Evolutionary conservation across 31 red algal genomes (phyloP).

Genomic region (Odonthalia washingtoniensis): DNA sequence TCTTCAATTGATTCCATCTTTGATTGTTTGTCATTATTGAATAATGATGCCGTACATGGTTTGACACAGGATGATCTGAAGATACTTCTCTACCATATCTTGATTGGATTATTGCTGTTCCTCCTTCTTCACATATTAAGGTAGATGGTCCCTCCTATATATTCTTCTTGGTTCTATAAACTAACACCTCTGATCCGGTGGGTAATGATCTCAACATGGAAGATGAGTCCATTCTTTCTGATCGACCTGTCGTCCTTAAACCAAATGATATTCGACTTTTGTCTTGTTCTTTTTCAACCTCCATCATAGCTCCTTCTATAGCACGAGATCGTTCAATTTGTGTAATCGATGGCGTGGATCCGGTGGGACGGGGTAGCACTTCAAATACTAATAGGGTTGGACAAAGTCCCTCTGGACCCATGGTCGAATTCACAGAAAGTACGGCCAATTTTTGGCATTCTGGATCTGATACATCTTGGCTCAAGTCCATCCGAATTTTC

Average conservation of each 20-base stretch:
- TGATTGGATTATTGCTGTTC: constrained; percentile 48
- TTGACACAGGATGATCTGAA: too few relatives aligned
- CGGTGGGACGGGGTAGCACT: constrained; percentile 9
- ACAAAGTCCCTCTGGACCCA: constrained; percentile 29
- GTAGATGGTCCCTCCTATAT: constrained; percentile 28
- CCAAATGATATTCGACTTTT: constrained; percentile 24
- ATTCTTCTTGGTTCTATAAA: constrained; percentile 6
- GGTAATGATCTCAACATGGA: constrained; percentile 26
- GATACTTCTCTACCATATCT: background rate
- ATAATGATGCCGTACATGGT: too few relatives aligned
- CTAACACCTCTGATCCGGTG: background rate
- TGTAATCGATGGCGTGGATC: background rate
- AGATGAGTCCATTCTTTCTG: background rate
- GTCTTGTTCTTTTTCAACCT: constrained; percentile 44
- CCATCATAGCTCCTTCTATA: constrained; percentile 39
- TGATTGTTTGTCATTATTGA: too few relatives aligned
- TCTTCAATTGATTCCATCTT: too few relatives aligned
- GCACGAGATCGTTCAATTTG: constrained; percentile 1
- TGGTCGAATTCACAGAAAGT: constrained; percentile 22
- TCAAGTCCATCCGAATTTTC: background rate
- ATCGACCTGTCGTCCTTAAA: background rate
- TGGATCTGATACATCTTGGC: background rate
- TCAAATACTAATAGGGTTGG: constrained; percentile 43
- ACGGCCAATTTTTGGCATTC: constrained; percentile 27
- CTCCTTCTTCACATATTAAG: constrained; percentile 39